These are phyloP conservation scores for Leishmania major DNA, from an alignment of 208 protist genomes.

Conservation along the genomic window DNA sequence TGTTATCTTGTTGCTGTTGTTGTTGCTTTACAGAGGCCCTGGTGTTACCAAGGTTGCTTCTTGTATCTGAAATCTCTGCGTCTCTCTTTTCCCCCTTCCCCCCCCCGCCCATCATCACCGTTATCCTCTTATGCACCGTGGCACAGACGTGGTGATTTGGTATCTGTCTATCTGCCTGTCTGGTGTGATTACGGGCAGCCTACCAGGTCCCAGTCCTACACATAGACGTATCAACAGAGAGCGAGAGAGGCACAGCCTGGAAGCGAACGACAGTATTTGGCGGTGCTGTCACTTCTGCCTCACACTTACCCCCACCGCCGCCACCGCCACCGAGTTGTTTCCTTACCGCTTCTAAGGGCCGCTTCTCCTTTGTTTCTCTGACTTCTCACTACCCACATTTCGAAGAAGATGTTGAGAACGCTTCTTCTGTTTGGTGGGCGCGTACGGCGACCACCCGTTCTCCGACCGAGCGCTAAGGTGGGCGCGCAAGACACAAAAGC, in stretches of 20 bases:
- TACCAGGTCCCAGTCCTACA: background rate
- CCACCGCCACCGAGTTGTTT: background rate
- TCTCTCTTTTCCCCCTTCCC: background rate
- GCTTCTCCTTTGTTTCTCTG: background rate
- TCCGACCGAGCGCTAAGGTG: background rate
- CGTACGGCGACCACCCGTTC: background rate
- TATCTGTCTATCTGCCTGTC: background rate
- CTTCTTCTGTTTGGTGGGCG: constrained; percentile 7
- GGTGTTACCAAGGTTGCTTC: background rate
- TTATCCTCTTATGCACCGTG: background rate
- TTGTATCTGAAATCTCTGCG: background rate
- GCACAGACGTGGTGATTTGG: background rate
- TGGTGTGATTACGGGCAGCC: background rate
- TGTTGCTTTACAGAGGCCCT: background rate
- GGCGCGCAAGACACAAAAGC: background rate
- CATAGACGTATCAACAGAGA: background rate
- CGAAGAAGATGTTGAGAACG: background rate
- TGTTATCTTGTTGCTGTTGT: background rate
- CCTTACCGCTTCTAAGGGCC: background rate
- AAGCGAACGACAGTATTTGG: background rate
- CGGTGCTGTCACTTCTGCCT: background rate
- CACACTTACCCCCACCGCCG: background rate
- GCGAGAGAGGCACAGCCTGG: background rate
- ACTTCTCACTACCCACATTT: background rate
- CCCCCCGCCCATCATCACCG: background rate